Base-by-base conservation (phyloP, 2,329 filamentous ascomycete genomes). In the Aspergillus tamarii region DNA sequence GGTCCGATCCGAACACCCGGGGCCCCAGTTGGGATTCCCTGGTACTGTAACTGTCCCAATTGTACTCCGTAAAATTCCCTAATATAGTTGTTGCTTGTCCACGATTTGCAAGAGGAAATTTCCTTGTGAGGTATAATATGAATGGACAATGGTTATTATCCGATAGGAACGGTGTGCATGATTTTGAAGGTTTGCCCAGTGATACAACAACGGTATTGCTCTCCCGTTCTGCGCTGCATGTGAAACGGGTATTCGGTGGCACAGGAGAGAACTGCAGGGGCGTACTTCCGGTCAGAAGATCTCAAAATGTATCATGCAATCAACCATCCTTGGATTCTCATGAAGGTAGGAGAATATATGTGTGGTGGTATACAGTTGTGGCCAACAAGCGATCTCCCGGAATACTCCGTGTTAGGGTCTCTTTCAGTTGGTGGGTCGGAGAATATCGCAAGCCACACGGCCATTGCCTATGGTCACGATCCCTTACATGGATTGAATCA, bases 1-100 rank as follows among this genome's bases (percentile, higher is more conserved):
- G 68, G 66, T 61, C 68, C 67, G 68, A 63, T 66, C 68, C 66
- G 67, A 65, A 60, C 45, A 45, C 39, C 30, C 48, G 34, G 21
- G 45, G 39, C 63, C 50, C 64, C 57, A 64, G 60, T 63, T 11
- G 28, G 60, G 60, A 63, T 41, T 66, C 64, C 66, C 64, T 63
- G 66, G 66, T 61, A 59, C 59, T 16, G 55, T 56, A 41, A 16
- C 12, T 36, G 28, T 39, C 50, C 16, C 16, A 16, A 12, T 41
- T n/a, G 16, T 41, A 26, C 26, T 26, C 26, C 3, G 26, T 26
- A 26, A 7, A 21, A 21, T 52, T 26, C 10, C 26, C 3, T 7
- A 3, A 12, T 48, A 30, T 30, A n/a, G 14, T 11, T 48, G 16
- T n/a, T n/a, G 39, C 16, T 16, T 9, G 39, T 2, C 8, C 8